Evolutionary conservation across 2,329 filamentous ascomycete genomes (phyloP).

Genomic region (Blastomyces percursus): DNA sequence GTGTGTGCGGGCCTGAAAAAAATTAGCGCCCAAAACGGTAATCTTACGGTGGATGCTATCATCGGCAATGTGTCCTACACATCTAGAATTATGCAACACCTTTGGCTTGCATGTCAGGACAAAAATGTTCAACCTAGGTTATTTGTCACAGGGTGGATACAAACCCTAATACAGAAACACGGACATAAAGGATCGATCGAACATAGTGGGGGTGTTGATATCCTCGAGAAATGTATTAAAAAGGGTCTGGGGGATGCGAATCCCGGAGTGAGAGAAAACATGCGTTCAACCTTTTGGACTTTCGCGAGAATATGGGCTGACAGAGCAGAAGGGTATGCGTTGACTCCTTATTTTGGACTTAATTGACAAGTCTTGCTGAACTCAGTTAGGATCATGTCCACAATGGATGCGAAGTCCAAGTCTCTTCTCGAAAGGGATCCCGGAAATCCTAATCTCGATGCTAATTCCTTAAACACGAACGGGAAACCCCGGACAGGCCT

Average conservation of each 20-base stretch:
- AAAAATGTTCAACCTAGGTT: conserved; percentile 83
- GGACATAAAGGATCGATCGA: conserved; percentile 72
- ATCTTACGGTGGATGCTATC: conserved; percentile 67
- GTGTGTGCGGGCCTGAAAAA: conserved; percentile 85
- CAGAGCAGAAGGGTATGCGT: conserved; percentile 57
- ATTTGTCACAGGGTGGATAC: conserved; percentile 72
- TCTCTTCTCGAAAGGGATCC: conserved; percentile 72
- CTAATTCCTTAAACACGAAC: conserved; percentile 11
- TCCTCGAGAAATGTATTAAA: conserved; percentile 78
- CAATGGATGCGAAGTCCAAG: conserved; percentile 66
- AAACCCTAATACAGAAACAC: conserved; percentile 68
- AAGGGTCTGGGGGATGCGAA: conserved; percentile 85
- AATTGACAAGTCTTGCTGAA: not conserved
- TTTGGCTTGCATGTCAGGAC: conserved; percentile 72
- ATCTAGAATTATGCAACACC: conserved; percentile 70
- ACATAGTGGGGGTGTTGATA: conserved; percentile 68
- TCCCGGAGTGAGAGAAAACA: conserved; percentile 76
- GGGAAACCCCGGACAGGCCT: conserved; percentile 13
- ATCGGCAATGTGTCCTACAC: conserved; percentile 71
- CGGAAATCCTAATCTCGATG: conserved; percentile 49
- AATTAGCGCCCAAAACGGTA: conserved; percentile 75
- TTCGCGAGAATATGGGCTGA: conserved; percentile 69
- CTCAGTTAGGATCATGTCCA: conserved; percentile 58
- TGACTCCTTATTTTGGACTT: conserved; percentile 13
- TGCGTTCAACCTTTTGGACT: conserved; percentile 75